Evolutionary conservation across 495 filamentous ascomycete genomes (phyloP).

Genomic region (Xylaria bambusicola): DNA sequence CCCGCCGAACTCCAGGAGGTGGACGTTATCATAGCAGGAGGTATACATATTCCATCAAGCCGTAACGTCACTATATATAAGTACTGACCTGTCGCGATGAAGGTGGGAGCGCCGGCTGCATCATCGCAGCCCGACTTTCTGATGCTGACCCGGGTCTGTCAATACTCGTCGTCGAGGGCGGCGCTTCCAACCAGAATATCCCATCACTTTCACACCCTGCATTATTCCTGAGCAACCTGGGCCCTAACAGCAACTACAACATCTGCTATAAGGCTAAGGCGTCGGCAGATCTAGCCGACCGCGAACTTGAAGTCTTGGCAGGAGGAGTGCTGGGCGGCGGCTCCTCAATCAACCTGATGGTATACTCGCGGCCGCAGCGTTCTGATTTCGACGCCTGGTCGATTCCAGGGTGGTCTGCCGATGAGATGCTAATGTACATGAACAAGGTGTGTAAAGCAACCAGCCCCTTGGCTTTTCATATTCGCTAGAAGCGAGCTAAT

Average conservation of each 20-base stretch:
- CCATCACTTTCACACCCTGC: neutral
- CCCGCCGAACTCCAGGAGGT: neutral
- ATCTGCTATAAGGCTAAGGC: slow-evolving; percentile 30
- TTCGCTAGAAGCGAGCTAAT: too few relatives aligned
- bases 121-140: neutral
- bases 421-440: slow-evolving; percentile 50
- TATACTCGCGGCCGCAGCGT: slow-evolving; percentile 31
- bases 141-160: neutral
- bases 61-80: too few relatives aligned
- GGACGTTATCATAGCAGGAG: neutral
- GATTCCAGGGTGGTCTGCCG: slow-evolving; percentile 49
- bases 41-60: neutral
- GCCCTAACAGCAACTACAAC: slow-evolving; percentile 30
- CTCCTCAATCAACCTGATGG: slow-evolving; percentile 58
- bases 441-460: slow-evolving; percentile 55
- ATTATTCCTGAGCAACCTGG: neutral
- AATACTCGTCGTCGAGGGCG: neutral
- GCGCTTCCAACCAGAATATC: neutral
- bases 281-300: slow-evolving; percentile 41
- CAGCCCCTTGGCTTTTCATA: too few relatives aligned
- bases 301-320: slow-evolving; percentile 47
- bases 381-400: slow-evolving; percentile 54
- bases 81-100: too few relatives aligned
- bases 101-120: neutral
- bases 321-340: slow-evolving; percentile 59